A percentile compares a stretch with the other conserved stretches of the same genome.
phyloP scores from a whole-genome alignment of 306 rosid species.

The Notholithocarpus densiflorus region DNA sequence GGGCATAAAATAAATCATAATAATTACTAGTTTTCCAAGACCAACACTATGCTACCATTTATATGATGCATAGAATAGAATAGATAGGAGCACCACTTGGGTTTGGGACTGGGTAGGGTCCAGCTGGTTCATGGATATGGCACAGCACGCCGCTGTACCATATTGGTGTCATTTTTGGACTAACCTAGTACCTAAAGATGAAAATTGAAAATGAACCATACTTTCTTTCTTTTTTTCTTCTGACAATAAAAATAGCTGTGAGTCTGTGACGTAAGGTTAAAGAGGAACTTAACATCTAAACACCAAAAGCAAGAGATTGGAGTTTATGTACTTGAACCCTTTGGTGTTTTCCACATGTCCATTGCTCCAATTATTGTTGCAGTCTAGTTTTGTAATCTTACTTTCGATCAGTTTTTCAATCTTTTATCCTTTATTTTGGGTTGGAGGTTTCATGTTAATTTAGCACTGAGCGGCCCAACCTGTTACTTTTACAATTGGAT shows the following conservation, averaged over 20 bases:
- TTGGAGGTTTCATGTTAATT: no score
- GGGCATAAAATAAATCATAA: no score
- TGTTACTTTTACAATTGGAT: neutral
- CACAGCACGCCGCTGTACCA: conserved; percentile 23
- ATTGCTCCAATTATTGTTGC: neutral
- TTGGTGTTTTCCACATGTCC: neutral
- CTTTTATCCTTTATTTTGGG: neutral
- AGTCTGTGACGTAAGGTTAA: no score
- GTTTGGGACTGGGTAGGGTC: neutral
- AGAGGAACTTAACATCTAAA: neutral
- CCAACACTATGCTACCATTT: neutral
- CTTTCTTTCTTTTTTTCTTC: neutral
- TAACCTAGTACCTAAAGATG: neutral
- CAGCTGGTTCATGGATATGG: conserved; percentile 20
- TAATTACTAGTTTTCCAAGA: no score
- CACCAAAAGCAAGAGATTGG: neutral
- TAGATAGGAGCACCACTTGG: neutral
- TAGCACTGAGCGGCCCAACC: neutral
- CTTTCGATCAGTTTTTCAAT: no score
- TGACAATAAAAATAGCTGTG: no score
- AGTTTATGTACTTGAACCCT: neutral
- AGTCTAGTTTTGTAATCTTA: no score
- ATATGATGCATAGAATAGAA: neutral
- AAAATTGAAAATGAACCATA: neutral
- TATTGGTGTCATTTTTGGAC: neutral